Conservation (phyloP, 2,329 filamentous ascomycete genomes). For the Dendryphion nanum region DNA sequence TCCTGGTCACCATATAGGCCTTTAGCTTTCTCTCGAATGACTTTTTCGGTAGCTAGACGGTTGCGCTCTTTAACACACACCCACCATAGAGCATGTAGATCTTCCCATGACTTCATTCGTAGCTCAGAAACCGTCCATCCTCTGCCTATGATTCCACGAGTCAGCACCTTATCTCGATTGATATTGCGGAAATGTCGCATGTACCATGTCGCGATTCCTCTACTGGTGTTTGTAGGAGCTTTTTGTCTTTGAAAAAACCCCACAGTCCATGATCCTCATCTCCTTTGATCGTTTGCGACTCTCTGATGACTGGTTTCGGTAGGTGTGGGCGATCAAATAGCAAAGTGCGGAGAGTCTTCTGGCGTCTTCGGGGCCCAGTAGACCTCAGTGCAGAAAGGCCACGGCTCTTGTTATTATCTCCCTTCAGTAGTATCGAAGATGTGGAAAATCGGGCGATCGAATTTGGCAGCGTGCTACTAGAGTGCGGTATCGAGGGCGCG, state of each 20-base stretch:
- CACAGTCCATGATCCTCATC: constrained; percentile 84
- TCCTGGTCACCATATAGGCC: constrained; percentile 74
- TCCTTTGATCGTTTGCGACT: constrained; percentile 55
- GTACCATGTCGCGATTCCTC: constrained; percentile 69
- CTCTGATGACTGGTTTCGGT: constrained; percentile 68
- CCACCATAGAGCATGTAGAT: constrained; percentile 93
- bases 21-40: constrained; percentile 66
- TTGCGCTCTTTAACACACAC: constrained; percentile 89
- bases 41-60: constrained; percentile 73
- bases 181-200: constrained; percentile 9
- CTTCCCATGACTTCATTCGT: constrained; percentile 86
- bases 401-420: constrained; percentile 76
- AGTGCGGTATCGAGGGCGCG: constrained; percentile 21
- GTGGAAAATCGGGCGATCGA: constrained; percentile 57
- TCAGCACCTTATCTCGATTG: neutral
- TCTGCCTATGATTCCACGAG: constrained; percentile 56
- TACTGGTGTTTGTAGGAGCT: constrained; percentile 68
- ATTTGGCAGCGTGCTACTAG: constrained; percentile 25
- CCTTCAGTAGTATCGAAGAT: constrained; percentile 52
- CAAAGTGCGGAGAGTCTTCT: too few relatives aligned
- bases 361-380: constrained; percentile 64
- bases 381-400: constrained; percentile 79
- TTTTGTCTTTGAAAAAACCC: constrained; percentile 77
- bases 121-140: constrained; percentile 85
- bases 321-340: constrained; percentile 64